Evolutionary conservation across 768 basidiomycete species (phyloP), one percentile per base, ranked within the genome.

Genomic region (Galerina marginata): DNA sequence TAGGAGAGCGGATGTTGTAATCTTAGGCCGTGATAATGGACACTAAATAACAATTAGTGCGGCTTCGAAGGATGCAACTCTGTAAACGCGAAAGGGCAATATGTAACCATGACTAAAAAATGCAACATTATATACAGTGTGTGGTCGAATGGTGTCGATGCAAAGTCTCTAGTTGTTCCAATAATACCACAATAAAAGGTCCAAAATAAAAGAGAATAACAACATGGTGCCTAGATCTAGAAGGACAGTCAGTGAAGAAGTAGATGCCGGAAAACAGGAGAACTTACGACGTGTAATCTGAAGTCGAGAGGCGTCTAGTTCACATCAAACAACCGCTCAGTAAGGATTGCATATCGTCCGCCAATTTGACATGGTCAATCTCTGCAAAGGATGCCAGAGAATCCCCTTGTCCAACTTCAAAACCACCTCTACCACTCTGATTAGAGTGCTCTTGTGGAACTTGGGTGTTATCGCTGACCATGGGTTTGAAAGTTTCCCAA

Each of bases 401-500:
- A 55, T 40, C 25, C 7, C 59, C 58, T 43, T 57, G 50, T 20
- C 46, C 54, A 40, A 49, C 56, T 20, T 50, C 60, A 43, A 54
- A 61, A 36, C n/a, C 37, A 42, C n/a, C 51, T 0, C 48, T 51
- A 12, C 16, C 37, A 11, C 7, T 25, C 16, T 43, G 51, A 12
- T 46, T 53, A 42, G 53, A 33, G 9, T 58, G 47, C 23, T 60
- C 60, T 9, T 65, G 57, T 12, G 58, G 16, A 11, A 23, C 29
- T 16, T 61, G 61, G n/a, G 53, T 68, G 56, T 67, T 77, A 38
- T 74, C 72, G 43, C 76, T 70, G 20, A 87, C 66, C 58, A 86
- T 67, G 0, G 86, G 82, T 60, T 77, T 81, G 61, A 89, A 77
- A 2, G 82, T 77, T 64, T 81, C 80, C 86, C 84, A 87, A 63